Percentiles rank a stretch among this genome's conserved stretches.
phyloP scores from a whole-genome alignment of 148 eudicot species.

The Pouteria glomerata region DNA sequence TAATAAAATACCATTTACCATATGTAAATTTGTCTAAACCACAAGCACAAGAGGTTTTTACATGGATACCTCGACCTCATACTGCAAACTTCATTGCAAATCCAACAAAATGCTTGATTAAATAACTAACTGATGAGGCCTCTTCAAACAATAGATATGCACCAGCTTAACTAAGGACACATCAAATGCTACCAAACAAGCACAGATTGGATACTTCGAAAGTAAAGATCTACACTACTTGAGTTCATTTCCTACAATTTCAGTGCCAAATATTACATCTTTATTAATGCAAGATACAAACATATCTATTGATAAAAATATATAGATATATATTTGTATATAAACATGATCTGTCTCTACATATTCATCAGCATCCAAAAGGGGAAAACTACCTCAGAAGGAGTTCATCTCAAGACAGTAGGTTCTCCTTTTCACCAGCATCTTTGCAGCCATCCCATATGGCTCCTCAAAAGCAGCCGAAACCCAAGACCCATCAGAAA shows the following conservation, averaged over 20 bases:
- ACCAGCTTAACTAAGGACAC: not conserved
- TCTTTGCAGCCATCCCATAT: slow-evolving; percentile 71
- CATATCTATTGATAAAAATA: too few relatives aligned
- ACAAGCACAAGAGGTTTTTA: not conserved
- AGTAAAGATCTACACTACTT: too few relatives aligned
- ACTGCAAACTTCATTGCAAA: not conserved
- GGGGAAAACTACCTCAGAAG: slow-evolving; percentile 41
- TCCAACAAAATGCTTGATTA: not conserved
- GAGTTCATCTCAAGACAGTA: slow-evolving; percentile 96
- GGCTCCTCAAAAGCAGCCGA: slow-evolving; percentile 75
- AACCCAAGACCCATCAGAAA: slow-evolving; percentile 61
- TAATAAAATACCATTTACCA: too few relatives aligned
- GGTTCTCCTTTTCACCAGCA: slow-evolving; percentile 77
- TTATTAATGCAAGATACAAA: too few relatives aligned
- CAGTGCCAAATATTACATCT: too few relatives aligned
- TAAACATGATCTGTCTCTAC: not conserved
- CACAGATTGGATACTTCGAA: too few relatives aligned
- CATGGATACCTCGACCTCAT: not conserved
- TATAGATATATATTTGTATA: too few relatives aligned
- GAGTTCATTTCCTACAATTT: too few relatives aligned
- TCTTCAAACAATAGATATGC: not conserved
- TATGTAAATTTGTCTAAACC: not conserved
- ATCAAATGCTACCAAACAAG: not conserved
- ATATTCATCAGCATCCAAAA: not conserved
- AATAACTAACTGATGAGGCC: not conserved